A percentile compares a stretch with the other conserved stretches of the same genome.
Evolutionary conservation across 2,329 filamentous ascomycete genomes (phyloP).

Genomic region (Aureobasidium sp.): DNA sequence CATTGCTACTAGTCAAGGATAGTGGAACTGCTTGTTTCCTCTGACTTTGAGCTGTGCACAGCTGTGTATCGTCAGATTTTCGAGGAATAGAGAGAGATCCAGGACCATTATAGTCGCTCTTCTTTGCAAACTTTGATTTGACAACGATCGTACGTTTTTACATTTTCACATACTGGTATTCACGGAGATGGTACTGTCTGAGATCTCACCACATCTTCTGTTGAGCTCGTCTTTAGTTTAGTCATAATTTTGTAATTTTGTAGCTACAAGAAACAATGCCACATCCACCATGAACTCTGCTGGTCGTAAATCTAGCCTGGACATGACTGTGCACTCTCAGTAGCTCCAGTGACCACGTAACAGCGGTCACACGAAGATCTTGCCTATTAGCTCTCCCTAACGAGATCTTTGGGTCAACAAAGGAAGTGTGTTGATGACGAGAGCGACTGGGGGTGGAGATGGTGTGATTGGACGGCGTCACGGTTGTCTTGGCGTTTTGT

Average conservation of each 20-base stretch:
- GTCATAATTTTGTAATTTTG: neutral
- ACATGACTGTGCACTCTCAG: neutral
- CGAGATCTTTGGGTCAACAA: neutral
- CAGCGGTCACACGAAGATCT: neutral
- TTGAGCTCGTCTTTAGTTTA: neutral
- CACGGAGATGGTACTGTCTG: neutral
- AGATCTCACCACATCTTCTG: neutral
- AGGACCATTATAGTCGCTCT: neutral
- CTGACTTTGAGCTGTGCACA: neutral
- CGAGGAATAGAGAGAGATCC: too few relatives aligned
- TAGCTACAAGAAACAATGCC: neutral
- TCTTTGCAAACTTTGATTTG: neutral
- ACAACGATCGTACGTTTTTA: neutral
- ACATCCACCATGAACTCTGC: neutral
- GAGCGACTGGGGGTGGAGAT: neutral
- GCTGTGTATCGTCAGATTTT: neutral
- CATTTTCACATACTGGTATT: neutral
- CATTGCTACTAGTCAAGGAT: neutral
- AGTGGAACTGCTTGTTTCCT: too few relatives aligned
- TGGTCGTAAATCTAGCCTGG: neutral
- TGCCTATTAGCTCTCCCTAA: neutral
- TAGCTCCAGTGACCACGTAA: neutral
- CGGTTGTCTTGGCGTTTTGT: conserved; percentile 10
- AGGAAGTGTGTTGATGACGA: neutral
- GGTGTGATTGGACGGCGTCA: neutral